These are phyloP conservation scores for Moesziomyces antarcticus DNA, from an alignment of 1,284 basidiomycete species.

Conservation along the genomic window DNA sequence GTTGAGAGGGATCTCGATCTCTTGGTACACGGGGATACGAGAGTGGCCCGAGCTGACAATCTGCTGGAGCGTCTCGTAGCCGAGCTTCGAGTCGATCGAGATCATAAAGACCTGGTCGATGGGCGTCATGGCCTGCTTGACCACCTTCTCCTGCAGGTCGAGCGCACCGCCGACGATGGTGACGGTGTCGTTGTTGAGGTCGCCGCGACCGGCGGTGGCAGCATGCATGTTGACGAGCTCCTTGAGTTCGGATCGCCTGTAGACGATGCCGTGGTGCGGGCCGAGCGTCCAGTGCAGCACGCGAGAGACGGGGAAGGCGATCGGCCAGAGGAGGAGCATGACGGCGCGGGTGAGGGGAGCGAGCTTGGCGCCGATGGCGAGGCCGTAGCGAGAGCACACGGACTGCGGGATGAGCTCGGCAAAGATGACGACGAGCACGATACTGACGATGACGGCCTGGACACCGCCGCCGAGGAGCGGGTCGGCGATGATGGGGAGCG, in stretches of 20 bases:
- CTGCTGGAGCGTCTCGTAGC: conserved; percentile 79
- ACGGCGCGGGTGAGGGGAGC: conserved; percentile 64
- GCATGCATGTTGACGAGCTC: conserved; percentile 80
- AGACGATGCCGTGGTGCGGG: conserved; percentile 66
- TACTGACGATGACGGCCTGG: conserved; percentile 71
- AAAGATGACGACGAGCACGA: conserved; percentile 73
- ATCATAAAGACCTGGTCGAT: conserved; percentile 79
- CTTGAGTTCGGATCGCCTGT: conserved; percentile 73
- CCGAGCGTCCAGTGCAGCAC: conserved; percentile 67
- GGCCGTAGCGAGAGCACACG: conserved; percentile 69
- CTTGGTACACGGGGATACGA: conserved; percentile 70
- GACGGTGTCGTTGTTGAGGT: conserved; percentile 79
- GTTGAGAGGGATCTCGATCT: conserved; percentile 69
- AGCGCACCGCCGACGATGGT: conserved; percentile 80
- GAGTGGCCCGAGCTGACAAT: conserved; percentile 84
- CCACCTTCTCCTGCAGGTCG: conserved; percentile 78
- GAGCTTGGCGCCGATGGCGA: conserved; percentile 66
- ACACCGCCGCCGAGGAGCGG: conserved; percentile 86
- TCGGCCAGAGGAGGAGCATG: conserved; percentile 65
- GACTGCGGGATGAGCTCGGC: conserved; percentile 86
- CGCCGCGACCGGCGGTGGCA: conserved; percentile 72
- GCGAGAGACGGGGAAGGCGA: conserved; percentile 67
- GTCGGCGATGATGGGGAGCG: conserved; percentile 89
- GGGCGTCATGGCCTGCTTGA: conserved; percentile 81
- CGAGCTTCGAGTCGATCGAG: conserved; percentile 80